Base-by-base conservation (phyloP, 2,329 filamentous ascomycete species). In the Dryadomyces quercivorus region DNA sequence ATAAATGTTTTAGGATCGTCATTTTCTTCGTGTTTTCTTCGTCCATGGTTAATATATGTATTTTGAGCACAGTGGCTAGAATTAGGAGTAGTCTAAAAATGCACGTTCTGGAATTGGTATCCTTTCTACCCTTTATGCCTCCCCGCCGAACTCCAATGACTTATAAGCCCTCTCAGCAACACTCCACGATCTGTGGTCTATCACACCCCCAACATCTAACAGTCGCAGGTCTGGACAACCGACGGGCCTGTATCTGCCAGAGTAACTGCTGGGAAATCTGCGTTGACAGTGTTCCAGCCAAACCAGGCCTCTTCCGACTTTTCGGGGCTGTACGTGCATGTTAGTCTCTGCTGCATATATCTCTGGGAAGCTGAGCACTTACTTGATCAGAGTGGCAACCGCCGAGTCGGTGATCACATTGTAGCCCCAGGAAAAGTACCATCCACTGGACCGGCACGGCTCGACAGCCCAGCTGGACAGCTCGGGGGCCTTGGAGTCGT, bases 391-490 rank as follows among this genome's bases (percentile, higher is more conserved):
- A 0, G 65, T 65, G 59, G 64, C 60, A 21, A 68, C 63, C 0
- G 60, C 66, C 3, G 61, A 62, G 36, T 67, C 66, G 0, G 61
- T 60, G 20, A 59, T 55, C 8, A 55, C 44, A 20, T 63, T 59
- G 57, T 69, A 66, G 1, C 66, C 66, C 65, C 64, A 69, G 0
- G 65, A 68, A 7, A 64, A 50, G 4, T 54, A 55, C 61, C 63
- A 66, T n/a, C 59, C 60, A n/a, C 58, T 60, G 36, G 60, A 53
- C 0, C 53, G 50, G 48, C 66, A 69, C 2, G 52, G 50, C 22
- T 61, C 47, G 15, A 60, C 38, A 46, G 55, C 60, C 55, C 65
- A 67, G 38, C 63, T 64, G 2, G 58, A 62, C 8, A 58, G 55
- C 21, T 55, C 57, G 5, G 62, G 58, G 5, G 63, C 55, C 0